These are phyloP conservation scores for Yarrowia sp. DNA, from an alignment of 805 yeast genomes.

Conservation along the genomic window DNA sequence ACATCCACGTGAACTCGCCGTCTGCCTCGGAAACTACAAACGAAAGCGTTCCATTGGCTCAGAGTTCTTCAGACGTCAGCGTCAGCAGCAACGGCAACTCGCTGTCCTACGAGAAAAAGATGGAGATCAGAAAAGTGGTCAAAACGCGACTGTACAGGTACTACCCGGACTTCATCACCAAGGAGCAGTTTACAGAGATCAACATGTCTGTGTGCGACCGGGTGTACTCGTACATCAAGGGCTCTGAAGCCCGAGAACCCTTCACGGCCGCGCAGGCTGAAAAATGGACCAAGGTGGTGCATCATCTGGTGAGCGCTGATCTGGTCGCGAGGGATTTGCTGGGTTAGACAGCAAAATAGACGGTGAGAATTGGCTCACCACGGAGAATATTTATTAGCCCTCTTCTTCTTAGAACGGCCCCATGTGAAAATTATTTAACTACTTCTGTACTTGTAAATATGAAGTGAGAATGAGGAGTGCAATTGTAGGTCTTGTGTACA, in stretches of 20 bases:
- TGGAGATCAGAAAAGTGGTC: slow-evolving; percentile 15
- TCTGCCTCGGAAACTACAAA: background rate
- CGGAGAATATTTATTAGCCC: slow-evolving; percentile 12
- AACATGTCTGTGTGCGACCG: slow-evolving; percentile 67
- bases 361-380: no score
- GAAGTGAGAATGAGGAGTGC: no score
- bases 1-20: slow-evolving; percentile 9
- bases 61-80: slow-evolving; percentile 1
- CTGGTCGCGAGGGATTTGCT: slow-evolving; percentile 33
- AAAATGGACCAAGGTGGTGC: slow-evolving; percentile 38
- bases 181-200: slow-evolving; percentile 61
- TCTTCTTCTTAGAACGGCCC: background rate
- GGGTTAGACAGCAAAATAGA: background rate
- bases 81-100: background rate
- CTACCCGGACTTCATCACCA: slow-evolving; percentile 49
- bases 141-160: slow-evolving; percentile 49
- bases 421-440: background rate
- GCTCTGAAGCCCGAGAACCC: slow-evolving; percentile 15
- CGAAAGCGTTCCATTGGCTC: background rate
- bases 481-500: no score
- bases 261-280: slow-evolving; percentile 5
- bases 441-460: no score
- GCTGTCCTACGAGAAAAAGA: slow-evolving; percentile 15
- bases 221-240: slow-evolving; percentile 53
- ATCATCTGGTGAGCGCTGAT: slow-evolving; percentile 40